Evolutionary conservation across 2,329 filamentous ascomycete species (phyloP).

Genomic region (Pezicula rhizophila): DNA sequence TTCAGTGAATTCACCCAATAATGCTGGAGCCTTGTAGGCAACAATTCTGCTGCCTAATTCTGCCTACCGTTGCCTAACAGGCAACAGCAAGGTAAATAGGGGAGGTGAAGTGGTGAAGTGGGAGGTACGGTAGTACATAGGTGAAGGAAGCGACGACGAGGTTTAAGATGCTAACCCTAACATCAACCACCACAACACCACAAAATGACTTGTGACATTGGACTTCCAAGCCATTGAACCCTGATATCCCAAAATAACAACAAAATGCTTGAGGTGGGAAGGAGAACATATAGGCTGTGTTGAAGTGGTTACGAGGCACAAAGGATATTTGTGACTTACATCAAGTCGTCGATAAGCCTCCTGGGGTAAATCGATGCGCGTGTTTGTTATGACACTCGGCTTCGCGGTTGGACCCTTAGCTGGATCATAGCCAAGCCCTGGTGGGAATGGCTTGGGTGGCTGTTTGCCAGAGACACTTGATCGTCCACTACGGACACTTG

Average conservation of each 20-base stretch:
- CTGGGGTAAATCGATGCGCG: slow-evolving; percentile 50
- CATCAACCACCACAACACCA: too few species aligned
- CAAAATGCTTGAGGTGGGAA: background rate
- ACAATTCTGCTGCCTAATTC: background rate
- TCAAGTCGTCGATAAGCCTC: slow-evolving; percentile 41
- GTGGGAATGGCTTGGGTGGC: slow-evolving; percentile 10
- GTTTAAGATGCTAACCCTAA: too few species aligned
- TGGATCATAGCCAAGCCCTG: slow-evolving; percentile 38
- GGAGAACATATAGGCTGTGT: background rate
- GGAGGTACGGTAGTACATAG: background rate
- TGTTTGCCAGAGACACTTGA: background rate
- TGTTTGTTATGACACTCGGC: slow-evolving; percentile 27
- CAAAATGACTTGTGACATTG: background rate
- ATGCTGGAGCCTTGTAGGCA: background rate
- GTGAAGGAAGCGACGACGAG: background rate
- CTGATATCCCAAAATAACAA: background rate
- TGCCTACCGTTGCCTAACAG: background rate
- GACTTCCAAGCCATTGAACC: background rate
- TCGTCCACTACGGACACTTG: too few species aligned
- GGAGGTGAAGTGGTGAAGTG: background rate
- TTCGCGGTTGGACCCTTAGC: slow-evolving; percentile 26
- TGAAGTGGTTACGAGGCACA: background rate
- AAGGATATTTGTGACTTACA: slow-evolving; percentile 24
- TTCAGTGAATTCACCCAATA: background rate
- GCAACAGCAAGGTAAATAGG: background rate